Percentiles rank a stretch among this genome's conserved stretches.
Evolutionary conservation across 2,329 filamentous ascomycete species (phyloP).

Genomic region (Penicillium sp.): DNA sequence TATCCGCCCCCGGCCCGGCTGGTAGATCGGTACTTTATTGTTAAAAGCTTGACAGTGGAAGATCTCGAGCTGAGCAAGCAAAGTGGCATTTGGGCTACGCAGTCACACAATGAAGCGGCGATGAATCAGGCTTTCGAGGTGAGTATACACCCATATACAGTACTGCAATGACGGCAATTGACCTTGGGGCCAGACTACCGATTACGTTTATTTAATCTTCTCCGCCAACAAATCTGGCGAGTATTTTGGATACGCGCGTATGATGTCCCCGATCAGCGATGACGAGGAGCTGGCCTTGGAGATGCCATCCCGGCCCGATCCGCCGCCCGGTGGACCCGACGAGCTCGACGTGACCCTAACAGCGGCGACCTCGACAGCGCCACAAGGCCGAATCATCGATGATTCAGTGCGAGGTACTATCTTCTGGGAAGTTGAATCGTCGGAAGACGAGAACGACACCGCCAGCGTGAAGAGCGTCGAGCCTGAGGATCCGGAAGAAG

Average conservation of each 20-base stretch:
- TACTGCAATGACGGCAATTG: not conserved
- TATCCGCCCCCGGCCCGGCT: slow-evolving; percentile 35
- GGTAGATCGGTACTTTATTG: slow-evolving; percentile 80
- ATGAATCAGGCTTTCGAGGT: slow-evolving; percentile 83
- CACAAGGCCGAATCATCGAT: slow-evolving; percentile 83
- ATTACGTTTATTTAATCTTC: slow-evolving; percentile 88
- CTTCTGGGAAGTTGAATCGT: slow-evolving; percentile 84
- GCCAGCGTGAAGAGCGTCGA: slow-evolving; percentile 48
- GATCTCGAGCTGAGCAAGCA: slow-evolving; percentile 85
- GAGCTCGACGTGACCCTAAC: slow-evolving; percentile 78
- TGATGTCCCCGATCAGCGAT: slow-evolving; percentile 79
- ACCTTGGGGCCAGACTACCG: slow-evolving; percentile 58
- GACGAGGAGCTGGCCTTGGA: slow-evolving; percentile 69
- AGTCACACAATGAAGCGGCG: slow-evolving; percentile 84
- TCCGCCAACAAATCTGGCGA: slow-evolving; percentile 97
- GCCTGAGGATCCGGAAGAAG: slow-evolving; percentile 45
- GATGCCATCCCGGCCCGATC: slow-evolving; percentile 65
- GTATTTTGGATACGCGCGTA: slow-evolving; percentile 92
- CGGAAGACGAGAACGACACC: slow-evolving; percentile 44
- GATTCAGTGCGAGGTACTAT: slow-evolving; percentile 93
- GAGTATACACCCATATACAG: slow-evolving; percentile 26
- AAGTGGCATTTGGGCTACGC: slow-evolving; percentile 90
- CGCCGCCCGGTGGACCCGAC: slow-evolving; percentile 58
- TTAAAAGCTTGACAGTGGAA: slow-evolving; percentile 89
- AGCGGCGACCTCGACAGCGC: slow-evolving; percentile 72